These are phyloP conservation scores for Alopecurus myosuroides DNA, from an alignment of 176 grass and related monocot genomes.

Conservation along the genomic window DNA sequence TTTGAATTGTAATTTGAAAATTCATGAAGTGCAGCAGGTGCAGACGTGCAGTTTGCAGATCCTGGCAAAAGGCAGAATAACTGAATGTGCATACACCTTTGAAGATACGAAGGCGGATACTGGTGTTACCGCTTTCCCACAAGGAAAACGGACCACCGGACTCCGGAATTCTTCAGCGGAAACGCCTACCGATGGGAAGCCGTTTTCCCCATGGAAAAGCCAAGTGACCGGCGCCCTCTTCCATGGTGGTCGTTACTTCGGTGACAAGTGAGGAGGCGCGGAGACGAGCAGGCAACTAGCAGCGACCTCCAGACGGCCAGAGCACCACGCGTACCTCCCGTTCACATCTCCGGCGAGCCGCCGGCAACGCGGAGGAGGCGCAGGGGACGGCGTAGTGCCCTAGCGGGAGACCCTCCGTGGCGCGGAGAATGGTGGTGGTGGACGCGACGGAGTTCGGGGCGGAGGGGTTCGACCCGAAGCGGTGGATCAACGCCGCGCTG, in stretches of 20 bases:
- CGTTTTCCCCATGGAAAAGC: background rate
- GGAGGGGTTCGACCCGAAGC: conserved; percentile 86
- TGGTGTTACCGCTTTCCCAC: too few relatives aligned
- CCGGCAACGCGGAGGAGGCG: background rate
- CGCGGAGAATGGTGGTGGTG: conserved; percentile 68
- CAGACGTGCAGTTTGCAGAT: too few relatives aligned
- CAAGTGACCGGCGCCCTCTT: background rate
- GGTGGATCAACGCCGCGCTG: conserved; percentile 95
- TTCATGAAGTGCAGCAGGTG: too few relatives aligned
- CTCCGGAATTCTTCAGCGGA: too few relatives aligned
- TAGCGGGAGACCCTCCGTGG: background rate
- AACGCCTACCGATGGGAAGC: background rate
- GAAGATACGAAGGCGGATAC: too few relatives aligned
- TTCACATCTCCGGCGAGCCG: background rate
- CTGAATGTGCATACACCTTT: too few relatives aligned
- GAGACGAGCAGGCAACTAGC: background rate
- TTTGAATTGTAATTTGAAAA: too few relatives aligned
- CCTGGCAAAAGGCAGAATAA: too few relatives aligned
- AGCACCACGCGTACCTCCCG: background rate
- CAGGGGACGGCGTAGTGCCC: background rate
- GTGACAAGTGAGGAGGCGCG: background rate
- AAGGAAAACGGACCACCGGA: too few relatives aligned
- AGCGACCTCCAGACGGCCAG: background rate
- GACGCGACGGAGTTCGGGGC: conserved; percentile 77
- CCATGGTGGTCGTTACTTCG: conserved; percentile 6